Conservation (phyloP, 2,329 filamentous ascomycete genomes). For the Cladosporium sp. region DNA sequence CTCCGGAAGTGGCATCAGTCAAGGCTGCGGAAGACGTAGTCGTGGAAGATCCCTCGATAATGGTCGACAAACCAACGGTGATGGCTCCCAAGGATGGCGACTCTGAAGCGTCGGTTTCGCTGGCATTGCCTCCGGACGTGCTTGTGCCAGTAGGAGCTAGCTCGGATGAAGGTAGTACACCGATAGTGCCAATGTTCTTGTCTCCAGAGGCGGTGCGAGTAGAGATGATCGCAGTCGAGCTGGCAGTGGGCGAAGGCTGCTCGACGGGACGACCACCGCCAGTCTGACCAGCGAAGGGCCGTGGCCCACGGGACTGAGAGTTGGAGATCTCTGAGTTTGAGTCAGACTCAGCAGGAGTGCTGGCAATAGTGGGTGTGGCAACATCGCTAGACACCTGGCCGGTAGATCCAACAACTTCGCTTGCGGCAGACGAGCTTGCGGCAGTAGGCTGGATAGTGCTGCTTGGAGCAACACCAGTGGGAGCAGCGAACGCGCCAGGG, state of each 20-base stretch:
- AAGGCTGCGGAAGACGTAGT: constrained; percentile 17
- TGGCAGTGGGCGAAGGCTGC: constrained; percentile 6
- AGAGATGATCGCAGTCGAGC: constrained; percentile 6
- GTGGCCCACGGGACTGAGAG: background rate
- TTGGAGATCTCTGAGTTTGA: background rate
- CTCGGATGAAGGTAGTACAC: constrained; percentile 26
- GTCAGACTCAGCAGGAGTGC: background rate
- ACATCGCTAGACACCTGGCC: background rate
- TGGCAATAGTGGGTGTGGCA: background rate
- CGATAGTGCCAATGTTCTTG: constrained; percentile 24
- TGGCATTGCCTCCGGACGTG: constrained; percentile 10
- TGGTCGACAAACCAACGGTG: constrained; percentile 37
- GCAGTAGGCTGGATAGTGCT: constrained; percentile 8
- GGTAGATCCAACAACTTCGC: background rate
- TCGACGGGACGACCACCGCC: constrained; percentile 14
- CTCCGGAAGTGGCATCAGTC: background rate
- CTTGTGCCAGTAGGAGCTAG: constrained; percentile 1
- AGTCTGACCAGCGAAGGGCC: constrained; percentile 20
- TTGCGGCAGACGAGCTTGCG: background rate
- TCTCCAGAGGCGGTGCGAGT: constrained; percentile 3
- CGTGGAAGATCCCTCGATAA: constrained; percentile 26
- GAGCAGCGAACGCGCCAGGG: constrained; percentile 1
- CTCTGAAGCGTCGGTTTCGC: constrained; percentile 12
- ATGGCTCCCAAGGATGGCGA: constrained; percentile 28
- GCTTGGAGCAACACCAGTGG: constrained; percentile 9